Evolutionary conservation across 2,329 filamentous ascomycete species (phyloP).

Genomic region (Penicillium sp.): DNA sequence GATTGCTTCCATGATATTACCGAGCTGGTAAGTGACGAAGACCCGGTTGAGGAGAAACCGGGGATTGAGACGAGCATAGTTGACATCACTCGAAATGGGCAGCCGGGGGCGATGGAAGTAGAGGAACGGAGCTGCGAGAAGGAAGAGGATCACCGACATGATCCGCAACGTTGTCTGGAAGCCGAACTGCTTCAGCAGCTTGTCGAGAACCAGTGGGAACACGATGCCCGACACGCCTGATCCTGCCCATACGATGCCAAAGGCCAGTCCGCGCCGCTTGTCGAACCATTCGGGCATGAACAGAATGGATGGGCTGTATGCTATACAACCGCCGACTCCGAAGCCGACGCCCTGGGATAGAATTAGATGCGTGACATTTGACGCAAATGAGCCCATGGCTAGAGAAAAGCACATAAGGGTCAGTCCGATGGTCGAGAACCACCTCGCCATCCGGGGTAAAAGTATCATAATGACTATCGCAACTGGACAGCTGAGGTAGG

Average conservation of each 20-base stretch:
- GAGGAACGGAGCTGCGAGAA: constrained; percentile 24
- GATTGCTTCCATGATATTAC: constrained; percentile 36
- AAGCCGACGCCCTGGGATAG: constrained; percentile 29
- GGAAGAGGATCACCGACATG: constrained; percentile 38
- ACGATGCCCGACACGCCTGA: constrained; percentile 43
- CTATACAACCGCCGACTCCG: constrained; percentile 46
- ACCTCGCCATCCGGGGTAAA: constrained; percentile 19
- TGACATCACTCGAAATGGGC: constrained; percentile 35
- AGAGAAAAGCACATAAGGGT: constrained; percentile 25
- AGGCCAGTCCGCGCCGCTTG: constrained; percentile 43
- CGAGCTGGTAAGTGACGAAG: constrained; percentile 38
- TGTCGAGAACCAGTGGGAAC: constrained; percentile 47
- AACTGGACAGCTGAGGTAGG: constrained; percentile 21
- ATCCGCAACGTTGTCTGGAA: constrained; percentile 46
- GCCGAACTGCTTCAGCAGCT: constrained; percentile 44
- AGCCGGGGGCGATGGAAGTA: constrained; percentile 45
- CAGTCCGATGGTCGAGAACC: constrained; percentile 19
- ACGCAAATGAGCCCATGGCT: constrained; percentile 23
- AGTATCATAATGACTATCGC: constrained; percentile 18
- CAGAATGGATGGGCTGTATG: constrained; percentile 48
- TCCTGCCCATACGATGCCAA: constrained; percentile 46
- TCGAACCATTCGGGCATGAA: constrained; percentile 54
- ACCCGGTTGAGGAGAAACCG: constrained; percentile 29
- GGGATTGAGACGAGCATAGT: constrained; percentile 30
- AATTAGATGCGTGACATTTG: constrained; percentile 21